phyloP scores from a whole-genome alignment of 192 early-diverging fungal species.

The Anaeromyces robustus region DNA sequence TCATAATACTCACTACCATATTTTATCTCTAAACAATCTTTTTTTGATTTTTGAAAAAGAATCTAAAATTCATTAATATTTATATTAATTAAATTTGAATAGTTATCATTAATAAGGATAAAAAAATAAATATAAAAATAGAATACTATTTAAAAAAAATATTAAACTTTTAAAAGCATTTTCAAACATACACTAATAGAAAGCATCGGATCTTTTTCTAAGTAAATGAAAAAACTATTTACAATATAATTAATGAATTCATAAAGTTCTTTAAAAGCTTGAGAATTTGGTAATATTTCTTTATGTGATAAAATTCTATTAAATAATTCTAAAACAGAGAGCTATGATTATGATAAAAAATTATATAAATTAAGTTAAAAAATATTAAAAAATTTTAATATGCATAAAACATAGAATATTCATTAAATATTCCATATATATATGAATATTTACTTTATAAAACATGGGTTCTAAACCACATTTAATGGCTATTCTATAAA shows the following conservation, averaged over 20 bases:
- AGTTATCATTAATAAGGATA: no score
- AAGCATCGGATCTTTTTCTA: neutral
- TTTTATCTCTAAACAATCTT: neutral
- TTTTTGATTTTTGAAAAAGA: neutral
- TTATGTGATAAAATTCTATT: neutral
- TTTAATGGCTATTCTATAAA: neutral
- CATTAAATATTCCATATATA: no score
- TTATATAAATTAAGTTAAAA: no score
- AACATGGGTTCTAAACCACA: neutral
- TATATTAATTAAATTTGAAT: no score
- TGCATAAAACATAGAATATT: no score
- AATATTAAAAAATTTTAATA: no score
- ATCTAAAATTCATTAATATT: neutral
- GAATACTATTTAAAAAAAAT: no score
- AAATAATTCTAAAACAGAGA: neutral
- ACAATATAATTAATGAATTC: neutral
- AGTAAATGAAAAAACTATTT: neutral
- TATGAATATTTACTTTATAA: neutral
- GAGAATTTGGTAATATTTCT: neutral
- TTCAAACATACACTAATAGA: neutral
- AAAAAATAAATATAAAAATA: no score
- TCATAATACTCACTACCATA: neutral
- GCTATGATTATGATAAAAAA: neutral
- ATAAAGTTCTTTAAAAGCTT: neutral
- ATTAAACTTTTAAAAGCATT: no score